phyloP scores from a whole-genome alignment of 2,329 filamentous ascomycete genomes.

The Paecilomyces formosus region DNA sequence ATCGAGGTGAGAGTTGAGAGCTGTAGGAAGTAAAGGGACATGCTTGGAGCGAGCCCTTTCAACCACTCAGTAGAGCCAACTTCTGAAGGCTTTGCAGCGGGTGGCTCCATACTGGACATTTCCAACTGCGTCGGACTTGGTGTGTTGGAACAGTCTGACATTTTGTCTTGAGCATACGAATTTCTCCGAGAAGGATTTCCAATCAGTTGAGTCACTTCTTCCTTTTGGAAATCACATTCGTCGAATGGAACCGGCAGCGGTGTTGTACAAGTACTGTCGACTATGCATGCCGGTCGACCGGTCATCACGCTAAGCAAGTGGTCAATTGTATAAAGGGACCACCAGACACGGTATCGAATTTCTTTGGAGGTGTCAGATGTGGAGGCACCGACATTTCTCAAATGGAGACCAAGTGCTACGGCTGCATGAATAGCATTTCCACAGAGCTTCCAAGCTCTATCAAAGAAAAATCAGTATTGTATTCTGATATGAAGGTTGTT shows the following conservation, averaged over 20 bases:
- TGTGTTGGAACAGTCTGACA: constrained; percentile 13
- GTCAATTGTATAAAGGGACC: constrained; percentile 36
- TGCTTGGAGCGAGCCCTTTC: constrained; percentile 27
- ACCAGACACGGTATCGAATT: constrained; percentile 39
- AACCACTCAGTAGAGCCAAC: constrained; percentile 24
- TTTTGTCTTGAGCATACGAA: constrained; percentile 13
- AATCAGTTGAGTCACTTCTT: constrained; percentile 20
- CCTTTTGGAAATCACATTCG: constrained; percentile 31
- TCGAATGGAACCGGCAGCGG: constrained; percentile 35
- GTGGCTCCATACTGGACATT: constrained; percentile 11
- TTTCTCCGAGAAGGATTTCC: constrained; percentile 15
- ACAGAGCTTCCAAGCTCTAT: constrained; percentile 35
- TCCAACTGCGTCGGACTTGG: constrained; percentile 11
- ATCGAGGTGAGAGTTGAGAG: constrained; percentile 29
- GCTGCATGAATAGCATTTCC: constrained; percentile 35
- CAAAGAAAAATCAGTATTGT: not conserved
- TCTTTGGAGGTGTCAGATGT: constrained; percentile 35
- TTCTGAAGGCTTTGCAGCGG: constrained; percentile 10
- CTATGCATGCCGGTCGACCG: constrained; percentile 36
- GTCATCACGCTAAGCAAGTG: constrained; percentile 37
- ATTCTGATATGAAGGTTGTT: not conserved
- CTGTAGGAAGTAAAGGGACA: constrained; percentile 35
- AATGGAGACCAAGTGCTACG: constrained; percentile 34
- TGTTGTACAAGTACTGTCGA: constrained; percentile 34
- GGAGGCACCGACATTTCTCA: constrained; percentile 30